Evolutionary conservation across 306 rosid species (phyloP), one percentile per base, ranked within the genome.

Genomic region (Lagenaria siceraria): DNA sequence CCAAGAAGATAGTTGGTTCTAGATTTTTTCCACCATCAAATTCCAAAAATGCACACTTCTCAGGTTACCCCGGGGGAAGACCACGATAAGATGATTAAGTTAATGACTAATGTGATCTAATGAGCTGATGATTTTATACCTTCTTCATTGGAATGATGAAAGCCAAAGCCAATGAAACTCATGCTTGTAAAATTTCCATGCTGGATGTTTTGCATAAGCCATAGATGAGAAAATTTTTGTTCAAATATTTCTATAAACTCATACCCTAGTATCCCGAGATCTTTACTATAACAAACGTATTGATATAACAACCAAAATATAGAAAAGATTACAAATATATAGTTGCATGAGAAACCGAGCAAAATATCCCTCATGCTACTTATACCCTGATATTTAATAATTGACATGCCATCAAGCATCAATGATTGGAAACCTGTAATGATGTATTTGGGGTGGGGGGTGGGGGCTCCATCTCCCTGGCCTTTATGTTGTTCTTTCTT

Each of bases 311-410:
- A 18, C 58, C 58, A 52, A 6, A 73, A 21, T 54, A 54, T 54
- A 54, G 59, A 61, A 56, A 77, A 80, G 73, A 66, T 36, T 56
- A 77, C 48, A 65, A 17, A 78, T 38, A 58, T 4, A 25, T 21
- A 22, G 27, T 49, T 70, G 66, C 72, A 36, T 65, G 11, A 65
- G 52, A 40, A 68, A 68, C 52, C 52, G 25, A 36, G n/a, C 24
- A 35, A 69, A 69, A 69, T 31, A 21, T 40, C 29, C 52, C 35
- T 21, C 69, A 31, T 63, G 51, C 51, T 65, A 65, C 73, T 65
- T 48, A 31, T 31, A 62, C 11, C 49, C 48, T 64, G 49, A 19
- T 35, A 7, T 62, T 43, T 10, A 36, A 64, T 25, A 64, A 64
- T 19, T 40, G 53, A 12, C 38, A 17, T 70, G 76, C 56, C 42